These are phyloP conservation scores for Chaetomium sp. DNA, from an alignment of 2,329 filamentous ascomycete genomes.

Conservation along the genomic window DNA sequence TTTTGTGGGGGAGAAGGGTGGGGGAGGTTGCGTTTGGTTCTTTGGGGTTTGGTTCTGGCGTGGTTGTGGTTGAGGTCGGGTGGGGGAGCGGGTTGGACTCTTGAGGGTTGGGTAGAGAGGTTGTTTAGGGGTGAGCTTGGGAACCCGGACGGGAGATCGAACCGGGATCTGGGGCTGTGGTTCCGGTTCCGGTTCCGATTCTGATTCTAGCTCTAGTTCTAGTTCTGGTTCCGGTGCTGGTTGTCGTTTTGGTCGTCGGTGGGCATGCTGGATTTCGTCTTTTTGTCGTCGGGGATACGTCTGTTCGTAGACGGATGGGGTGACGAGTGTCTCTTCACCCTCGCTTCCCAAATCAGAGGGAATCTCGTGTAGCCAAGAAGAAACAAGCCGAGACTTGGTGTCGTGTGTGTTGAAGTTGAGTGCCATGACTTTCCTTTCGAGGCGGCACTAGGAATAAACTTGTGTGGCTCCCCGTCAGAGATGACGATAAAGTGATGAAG, in stretches of 20 bases:
- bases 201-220: neutral
- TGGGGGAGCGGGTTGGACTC: neutral
- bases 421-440: neutral
- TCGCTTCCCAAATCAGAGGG: conserved; percentile 19
- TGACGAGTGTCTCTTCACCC: conserved; percentile 15
- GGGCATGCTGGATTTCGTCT: neutral
- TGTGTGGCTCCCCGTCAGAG: neutral
- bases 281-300: neutral
- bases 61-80: neutral
- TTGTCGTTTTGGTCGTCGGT: neutral
- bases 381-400: conserved; percentile 3
- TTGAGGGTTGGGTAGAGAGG: neutral
- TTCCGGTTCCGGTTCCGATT: neutral
- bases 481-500: neutral
- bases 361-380: conserved; percentile 16
- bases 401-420: conserved; percentile 9
- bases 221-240: neutral
- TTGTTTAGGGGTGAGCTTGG: neutral
- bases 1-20: neutral
- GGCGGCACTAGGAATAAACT: neutral
- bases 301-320: conserved; percentile 14
- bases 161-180: neutral
- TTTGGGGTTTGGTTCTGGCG: neutral
- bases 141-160: neutral
- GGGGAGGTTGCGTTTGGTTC: neutral